These are phyloP conservation scores for Melaleuca alternifolia DNA, from an alignment of 345 rosid genomes.

Conservation along the genomic window DNA sequence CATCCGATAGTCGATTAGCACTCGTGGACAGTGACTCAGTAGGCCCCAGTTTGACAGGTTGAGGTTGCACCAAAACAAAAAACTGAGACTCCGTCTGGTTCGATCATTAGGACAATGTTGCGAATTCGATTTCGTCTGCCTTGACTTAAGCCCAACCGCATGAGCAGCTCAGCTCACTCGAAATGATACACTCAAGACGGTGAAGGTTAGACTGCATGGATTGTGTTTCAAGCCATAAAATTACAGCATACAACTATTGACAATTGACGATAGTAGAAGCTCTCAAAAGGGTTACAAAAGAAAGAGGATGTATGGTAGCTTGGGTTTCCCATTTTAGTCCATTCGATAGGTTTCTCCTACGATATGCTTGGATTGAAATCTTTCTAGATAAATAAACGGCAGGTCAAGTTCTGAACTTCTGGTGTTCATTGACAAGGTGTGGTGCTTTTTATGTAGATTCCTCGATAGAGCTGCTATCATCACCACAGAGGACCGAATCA, in stretches of 20 bases:
- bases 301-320: not conserved
- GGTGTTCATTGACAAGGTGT: not conserved
- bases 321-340: not conserved
- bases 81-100: not conserved
- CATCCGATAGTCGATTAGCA: not conserved
- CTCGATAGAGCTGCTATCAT: slow-evolving; percentile 32
- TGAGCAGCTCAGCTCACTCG: not conserved
- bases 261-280: not conserved
- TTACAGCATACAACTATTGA: not conserved
- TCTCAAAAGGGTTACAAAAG: not conserved
- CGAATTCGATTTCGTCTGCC: not conserved
- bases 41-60: not conserved
- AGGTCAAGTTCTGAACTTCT: not conserved
- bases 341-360: not conserved
- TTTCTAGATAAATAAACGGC: not conserved
- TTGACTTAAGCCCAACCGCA: not conserved
- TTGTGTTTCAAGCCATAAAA: not conserved
- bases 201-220: not conserved
- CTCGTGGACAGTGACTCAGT: not conserved
- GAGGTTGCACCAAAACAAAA: not conserved
- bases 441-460: slow-evolving; percentile 16
- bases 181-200: not conserved
- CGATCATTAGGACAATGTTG: not conserved
- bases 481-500: slow-evolving; percentile 13
- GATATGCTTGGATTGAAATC: not conserved